Evolutionary conservation across 108 stramenopile genomes (phyloP), one percentile per base, ranked within the genome.

Genomic region (Discostella stelligeroides): DNA sequence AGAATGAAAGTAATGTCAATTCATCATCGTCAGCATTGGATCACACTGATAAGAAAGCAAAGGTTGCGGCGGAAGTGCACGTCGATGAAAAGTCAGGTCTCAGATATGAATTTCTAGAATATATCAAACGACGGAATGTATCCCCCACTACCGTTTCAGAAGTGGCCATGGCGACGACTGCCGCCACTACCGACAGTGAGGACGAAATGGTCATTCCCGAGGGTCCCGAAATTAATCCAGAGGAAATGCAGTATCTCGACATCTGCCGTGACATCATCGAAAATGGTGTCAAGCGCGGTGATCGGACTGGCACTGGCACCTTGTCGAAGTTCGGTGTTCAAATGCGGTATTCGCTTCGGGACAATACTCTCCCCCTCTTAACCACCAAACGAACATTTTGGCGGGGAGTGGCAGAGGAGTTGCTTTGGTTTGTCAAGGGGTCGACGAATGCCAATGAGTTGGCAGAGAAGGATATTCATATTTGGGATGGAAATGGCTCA

Each of bases 401-500:
- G 99, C 84, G 98, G 40, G 99, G 98, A 17, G 98, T 99, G 37
- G 99, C 98, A 0, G 99, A 99, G 86, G 99, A 99, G 68, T 77
- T 99, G 28, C 75, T 99, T 51, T 99, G 99, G 99, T 99, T 99
- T 84, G 80, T 99, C 51, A 65, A 76, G 37, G 99, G 99, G 2
- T 88, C 85, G 54, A 99, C 99, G 58, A 97, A 98, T 81, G 98
- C 97, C 25, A 98, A 98, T 60, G 83, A 89, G 37, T 86, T 99
- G 10, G 73, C 87, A 41, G 97, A 86, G 58, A 97, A 98, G 87
- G 80, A 92, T 51, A 95, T 99, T 60, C 98, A 97, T 70, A 99
- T 99, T 70, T 99, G 99, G 99, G 99, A 99, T 79, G 99, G 99
- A 8, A 99, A 99, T 80, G 98, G 94, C 20, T 93, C 91, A n/a